A percentile compares a stretch with the other conserved stretches of the same genome.
phyloP scores from a whole-genome alignment of 768 basidiomycete species.

The Panus rudis region DNA sequence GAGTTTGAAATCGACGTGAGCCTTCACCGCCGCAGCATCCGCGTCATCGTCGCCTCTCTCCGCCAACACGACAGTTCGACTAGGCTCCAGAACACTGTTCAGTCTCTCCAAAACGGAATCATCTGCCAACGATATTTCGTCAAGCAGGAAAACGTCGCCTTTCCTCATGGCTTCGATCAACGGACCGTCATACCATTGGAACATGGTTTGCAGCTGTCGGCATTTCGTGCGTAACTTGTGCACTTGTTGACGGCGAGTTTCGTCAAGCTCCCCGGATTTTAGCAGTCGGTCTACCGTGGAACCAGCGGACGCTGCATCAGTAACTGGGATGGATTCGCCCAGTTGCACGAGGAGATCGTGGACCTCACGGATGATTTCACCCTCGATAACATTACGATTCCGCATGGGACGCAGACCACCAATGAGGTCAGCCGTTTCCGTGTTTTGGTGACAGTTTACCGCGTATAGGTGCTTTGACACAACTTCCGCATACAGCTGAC shows the following conservation, averaged over 20 bases:
- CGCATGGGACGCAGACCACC: conserved; percentile 88
- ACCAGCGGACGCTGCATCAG: conserved; percentile 18
- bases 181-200: conserved; percentile 98
- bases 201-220: conserved; percentile 61
- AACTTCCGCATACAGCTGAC: conserved; percentile 78
- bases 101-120: conserved; percentile 96
- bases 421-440: conserved; percentile 94
- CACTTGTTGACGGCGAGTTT: conserved; percentile 27
- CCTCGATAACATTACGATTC: conserved; percentile 54
- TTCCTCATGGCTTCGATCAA: conserved; percentile 83
- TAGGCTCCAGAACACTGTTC: conserved; percentile 95
- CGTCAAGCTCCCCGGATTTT: conserved; percentile 24
- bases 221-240: conserved; percentile 38
- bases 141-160: conserved; percentile 84
- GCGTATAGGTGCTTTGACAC: conserved; percentile 53
- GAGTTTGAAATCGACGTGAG: conserved; percentile 70
- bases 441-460: conserved; percentile 96
- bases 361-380: conserved; percentile 41
- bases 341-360: conserved; percentile 32
- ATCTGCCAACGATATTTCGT: conserved; percentile 96
- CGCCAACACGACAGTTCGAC: conserved; percentile 81
- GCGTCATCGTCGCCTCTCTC: conserved; percentile 79
- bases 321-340: conserved; percentile 28
- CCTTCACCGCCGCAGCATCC: conserved; percentile 60
- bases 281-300: conserved; percentile 18